Evolutionary conservation across 2,329 filamentous ascomycete species (phyloP), one percentile per base, ranked within the genome.

Genomic region (Ophiocordyceps australis): DNA sequence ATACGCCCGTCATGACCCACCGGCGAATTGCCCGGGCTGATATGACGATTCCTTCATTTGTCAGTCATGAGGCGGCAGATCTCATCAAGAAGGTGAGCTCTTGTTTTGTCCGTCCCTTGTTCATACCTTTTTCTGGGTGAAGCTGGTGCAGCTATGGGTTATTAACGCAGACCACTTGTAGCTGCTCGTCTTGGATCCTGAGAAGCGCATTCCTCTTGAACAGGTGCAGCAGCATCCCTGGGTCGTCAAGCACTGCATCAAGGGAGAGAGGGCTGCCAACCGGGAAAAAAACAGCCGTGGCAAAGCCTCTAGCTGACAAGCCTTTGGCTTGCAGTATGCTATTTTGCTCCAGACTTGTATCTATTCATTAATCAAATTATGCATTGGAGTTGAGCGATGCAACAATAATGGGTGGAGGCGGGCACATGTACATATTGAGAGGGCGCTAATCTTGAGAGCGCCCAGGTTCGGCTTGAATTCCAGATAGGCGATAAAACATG

Each of bases 211-310:
- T 39, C 69, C 83, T 4, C 67, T 98, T 9, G 83, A 93, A 11
- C 75, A 92, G 31, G 77, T 95, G 20, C 75, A 86, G 49, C 64
- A 65, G 27, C 89, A 95, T 49, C 86, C 89, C 12, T 98, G 89
- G 89, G 93, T 98, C 41, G 49, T 94, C 38, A 95, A 94, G 61
- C 81, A 95, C 51, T 95, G 86, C 49, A 64, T 76, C 35, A 71
- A 68, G 52, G 61, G 62, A n/a, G 61, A 66, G 43, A 51, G 60
- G 28, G 57, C 56, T 5, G 38, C 54, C 20, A 63, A 58, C 43
- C 57, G 57, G 30, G 66, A 67, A n/a, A n/a, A n/a, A n/a, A n/a
- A n/a, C n/a, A n/a, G n/a, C n/a, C n/a, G n/a, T n/a, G n/a, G n/a
- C 37, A 62, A 54, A 46, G 31, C 26, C 17, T 32, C 30, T 14